These are phyloP conservation scores for Beauveria asiatica DNA, from an alignment of 2,329 filamentous ascomycete species.

Conservation along the genomic window DNA sequence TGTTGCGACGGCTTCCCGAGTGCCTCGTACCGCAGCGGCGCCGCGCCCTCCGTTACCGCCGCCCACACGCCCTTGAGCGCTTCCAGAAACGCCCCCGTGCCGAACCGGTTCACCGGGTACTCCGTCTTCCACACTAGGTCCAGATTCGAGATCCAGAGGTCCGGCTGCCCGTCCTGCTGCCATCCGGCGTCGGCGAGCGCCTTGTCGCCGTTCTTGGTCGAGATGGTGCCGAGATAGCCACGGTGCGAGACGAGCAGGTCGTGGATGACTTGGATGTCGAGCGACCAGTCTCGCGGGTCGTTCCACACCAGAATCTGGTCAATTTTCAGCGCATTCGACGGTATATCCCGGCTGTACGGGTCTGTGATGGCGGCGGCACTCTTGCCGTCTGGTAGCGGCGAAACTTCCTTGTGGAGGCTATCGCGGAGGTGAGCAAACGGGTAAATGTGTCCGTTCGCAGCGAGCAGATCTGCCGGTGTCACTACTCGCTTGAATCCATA, in stretches of 20 bases:
- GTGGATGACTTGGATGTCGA: constrained; percentile 76
- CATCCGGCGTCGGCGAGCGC: constrained; percentile 66
- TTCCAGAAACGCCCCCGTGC: constrained; percentile 83
- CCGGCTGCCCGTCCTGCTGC: constrained; percentile 72
- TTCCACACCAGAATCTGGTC: constrained; percentile 92
- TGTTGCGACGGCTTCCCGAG: constrained; percentile 74
- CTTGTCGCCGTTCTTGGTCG: constrained; percentile 57
- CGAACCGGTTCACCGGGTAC: constrained; percentile 78
- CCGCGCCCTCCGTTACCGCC: constrained; percentile 55
- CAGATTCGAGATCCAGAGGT: constrained; percentile 79
- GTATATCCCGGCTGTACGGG: constrained; percentile 27
- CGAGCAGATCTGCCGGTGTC: constrained; percentile 76
- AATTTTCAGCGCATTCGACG: constrained; percentile 54
- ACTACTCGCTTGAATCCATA: constrained; percentile 76
- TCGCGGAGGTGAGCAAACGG: constrained; percentile 56
- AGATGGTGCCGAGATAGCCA: constrained; percentile 78
- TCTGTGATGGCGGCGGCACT: constrained; percentile 22
- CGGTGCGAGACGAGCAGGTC: constrained; percentile 71
- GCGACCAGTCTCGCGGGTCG: constrained; percentile 90
- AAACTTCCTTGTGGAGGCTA: constrained; percentile 21
- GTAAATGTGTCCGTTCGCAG: constrained; percentile 66
- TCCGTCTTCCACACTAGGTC: constrained; percentile 84
- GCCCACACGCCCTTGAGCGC: constrained; percentile 74
- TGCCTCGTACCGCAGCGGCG: constrained; percentile 48
- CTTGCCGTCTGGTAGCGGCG: constrained; percentile 26